Evolutionary conservation across 176 grass and related monocot species (phyloP).

Genomic region (Areca catechu): DNA sequence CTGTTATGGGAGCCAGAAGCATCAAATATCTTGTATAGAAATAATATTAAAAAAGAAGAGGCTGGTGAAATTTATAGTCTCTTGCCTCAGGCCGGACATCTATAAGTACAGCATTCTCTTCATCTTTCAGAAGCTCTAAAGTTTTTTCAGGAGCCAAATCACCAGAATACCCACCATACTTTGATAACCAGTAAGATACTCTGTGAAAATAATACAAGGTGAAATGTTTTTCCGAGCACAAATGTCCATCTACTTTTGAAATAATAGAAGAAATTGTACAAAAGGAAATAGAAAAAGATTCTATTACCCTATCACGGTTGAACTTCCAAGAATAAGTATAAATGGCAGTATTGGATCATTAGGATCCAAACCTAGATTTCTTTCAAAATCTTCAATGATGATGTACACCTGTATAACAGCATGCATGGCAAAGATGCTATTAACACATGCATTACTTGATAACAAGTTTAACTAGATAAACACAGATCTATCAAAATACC

Average conservation of each 20-base stretch:
- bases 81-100: constrained; percentile 99
- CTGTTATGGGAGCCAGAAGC: background rate
- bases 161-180: constrained; percentile 75
- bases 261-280: constrained; percentile 11
- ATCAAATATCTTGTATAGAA: constrained; percentile 24
- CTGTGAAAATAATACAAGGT: constrained; percentile 33
- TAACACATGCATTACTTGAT: too few species aligned
- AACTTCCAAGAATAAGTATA: constrained; percentile 58
- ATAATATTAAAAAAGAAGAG: constrained; percentile 39
- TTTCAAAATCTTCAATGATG: constrained; percentile 65
- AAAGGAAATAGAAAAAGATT: background rate
- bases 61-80: constrained; percentile 91
- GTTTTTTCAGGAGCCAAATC: constrained; percentile 66
- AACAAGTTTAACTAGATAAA: background rate
- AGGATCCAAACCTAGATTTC: constrained; percentile 81
- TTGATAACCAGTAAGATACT: constrained; percentile 59
- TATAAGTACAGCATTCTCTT: constrained; percentile 72
- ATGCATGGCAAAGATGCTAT: background rate
- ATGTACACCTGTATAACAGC: constrained; percentile 43
- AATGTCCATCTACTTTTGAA: background rate
- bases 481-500: constrained; percentile 26
- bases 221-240: constrained; percentile 9
- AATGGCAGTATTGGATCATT: constrained; percentile 78
- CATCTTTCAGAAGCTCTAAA: constrained; percentile 65
- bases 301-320: constrained; percentile 59